phyloP scores from a whole-genome alignment of 495 filamentous ascomycete genomes.

The Penicillium mononematosum region DNA sequence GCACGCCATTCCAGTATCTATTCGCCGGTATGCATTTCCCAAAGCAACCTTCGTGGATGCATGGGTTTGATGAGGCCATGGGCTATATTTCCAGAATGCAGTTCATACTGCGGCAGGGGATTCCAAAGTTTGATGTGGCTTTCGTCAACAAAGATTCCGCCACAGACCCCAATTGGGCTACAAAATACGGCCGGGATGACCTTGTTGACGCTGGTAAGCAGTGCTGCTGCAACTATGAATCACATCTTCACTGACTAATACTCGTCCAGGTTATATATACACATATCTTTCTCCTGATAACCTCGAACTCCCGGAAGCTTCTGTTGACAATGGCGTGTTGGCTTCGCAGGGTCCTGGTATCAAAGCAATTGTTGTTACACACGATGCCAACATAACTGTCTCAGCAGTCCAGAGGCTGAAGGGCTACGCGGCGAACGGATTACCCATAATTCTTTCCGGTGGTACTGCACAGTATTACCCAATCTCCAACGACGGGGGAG shows the following conservation, averaged over 20 bases:
- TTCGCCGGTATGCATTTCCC: too few species aligned
- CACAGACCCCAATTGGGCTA: too few species aligned
- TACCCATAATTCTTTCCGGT: slow-evolving; percentile 27
- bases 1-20: too few species aligned
- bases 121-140: too few species aligned
- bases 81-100: too few species aligned
- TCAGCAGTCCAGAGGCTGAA: slow-evolving; percentile 10
- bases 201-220: background rate
- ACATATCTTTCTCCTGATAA: slow-evolving; percentile 53
- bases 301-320: slow-evolving; percentile 35
- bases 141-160: too few species aligned
- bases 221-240: background rate
- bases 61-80: too few species aligned
- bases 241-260: background rate
- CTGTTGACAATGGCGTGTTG: slow-evolving; percentile 35
- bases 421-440: slow-evolving; percentile 23
- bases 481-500: background rate
- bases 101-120: background rate
- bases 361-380: slow-evolving; percentile 45
- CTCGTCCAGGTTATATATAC: slow-evolving; percentile 43
- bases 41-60: too few species aligned
- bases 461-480: background rate
- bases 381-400: slow-evolving; percentile 37
- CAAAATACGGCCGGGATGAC: background rate
- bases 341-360: slow-evolving; percentile 42